Conservation (phyloP, 805 yeast genomes). For the Pichia eremophila region DNA sequence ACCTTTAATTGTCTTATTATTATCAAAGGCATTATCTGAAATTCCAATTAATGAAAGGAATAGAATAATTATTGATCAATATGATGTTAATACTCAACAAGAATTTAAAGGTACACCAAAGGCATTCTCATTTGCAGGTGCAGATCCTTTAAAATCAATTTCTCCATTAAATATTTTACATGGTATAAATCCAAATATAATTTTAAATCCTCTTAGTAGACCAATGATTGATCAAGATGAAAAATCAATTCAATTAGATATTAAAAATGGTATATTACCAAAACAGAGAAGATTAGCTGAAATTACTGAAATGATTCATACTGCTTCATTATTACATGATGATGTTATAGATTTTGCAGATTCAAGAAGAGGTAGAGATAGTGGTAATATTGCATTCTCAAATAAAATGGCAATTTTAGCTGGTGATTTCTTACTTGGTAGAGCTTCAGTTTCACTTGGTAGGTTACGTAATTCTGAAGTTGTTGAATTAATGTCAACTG, state of each 20-base stretch:
- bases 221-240: constrained; percentile 64
- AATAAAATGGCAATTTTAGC: constrained; percentile 97
- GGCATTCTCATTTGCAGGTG: constrained; percentile 47
- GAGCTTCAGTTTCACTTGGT: constrained; percentile 94
- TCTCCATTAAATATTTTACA: constrained; percentile 78
- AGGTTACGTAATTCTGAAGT: constrained; percentile 94
- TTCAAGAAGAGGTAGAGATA: constrained; percentile 80
- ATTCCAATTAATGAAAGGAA: constrained; percentile 66
- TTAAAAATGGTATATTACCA: constrained; percentile 74
- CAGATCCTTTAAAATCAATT: constrained; percentile 51
- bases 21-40: constrained; percentile 69
- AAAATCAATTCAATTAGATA: constrained; percentile 36
- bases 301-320: constrained; percentile 96
- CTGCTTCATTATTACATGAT: constrained; percentile 91
- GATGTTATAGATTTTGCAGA: constrained; percentile 92
- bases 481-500: constrained; percentile 86
- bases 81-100: constrained; percentile 60
- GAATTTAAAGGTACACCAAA: constrained; percentile 51
- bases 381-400: constrained; percentile 88
- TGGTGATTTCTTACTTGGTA: constrained; percentile 89
- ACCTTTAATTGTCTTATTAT: constrained; percentile 76
- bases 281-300: constrained; percentile 94
- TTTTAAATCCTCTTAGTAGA: constrained; percentile 73
- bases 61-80: constrained; percentile 49
- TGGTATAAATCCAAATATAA: constrained; percentile 80